Evolutionary conservation across 2,329 filamentous ascomycete genomes (phyloP), one percentile per base, ranked within the genome.

Genomic region (Arthroderma sp.): DNA sequence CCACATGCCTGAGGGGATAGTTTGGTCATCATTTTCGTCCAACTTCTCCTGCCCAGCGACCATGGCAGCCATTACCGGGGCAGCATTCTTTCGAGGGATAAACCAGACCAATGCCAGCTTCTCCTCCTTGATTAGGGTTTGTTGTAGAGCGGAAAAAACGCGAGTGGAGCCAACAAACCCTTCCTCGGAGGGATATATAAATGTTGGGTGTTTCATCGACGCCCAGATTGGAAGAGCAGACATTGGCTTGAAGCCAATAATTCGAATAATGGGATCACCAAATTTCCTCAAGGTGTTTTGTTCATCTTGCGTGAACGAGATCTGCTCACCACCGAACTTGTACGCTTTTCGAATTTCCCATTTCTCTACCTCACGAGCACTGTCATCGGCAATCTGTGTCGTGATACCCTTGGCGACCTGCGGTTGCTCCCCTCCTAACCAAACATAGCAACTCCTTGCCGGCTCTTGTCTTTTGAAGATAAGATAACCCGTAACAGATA

Each of bases 401-500:
- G 85, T 91, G 54, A 82, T 76, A 1, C 83, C 79, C 8, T 76
- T 71, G 1, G 78, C 88, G 46, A 96, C 81, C 57, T 94, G 83
- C 0, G 85, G 76, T 50, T 78, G 80, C 57, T 95, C 88, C n/a
- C 83, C 85, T 22, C 83, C 83, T 1, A 91, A 70, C 75, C 84
- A 96, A 50, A 98, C 78, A 57, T 87, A 96, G 57, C 83, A 89
- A 36, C 78, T 91, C 42, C 87, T 75, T 3, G 82, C 81, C 8
- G 86, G 83, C 41, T 78, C 76, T 60, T 96, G 89, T 38, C 80
- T 78, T 55, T 94, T 89, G 44, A 95, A 73, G 8, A 95, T 67
- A 42, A 94, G 85, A 66, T 89, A 98, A 4, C 91, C 91, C 56
- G 93, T 95, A 34, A 98, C 81, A 0, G 88, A 88, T 44, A 98